These are phyloP conservation scores for Ramularia endophylla DNA, from an alignment of 2,329 filamentous ascomycete genomes.

Conservation along the genomic window DNA sequence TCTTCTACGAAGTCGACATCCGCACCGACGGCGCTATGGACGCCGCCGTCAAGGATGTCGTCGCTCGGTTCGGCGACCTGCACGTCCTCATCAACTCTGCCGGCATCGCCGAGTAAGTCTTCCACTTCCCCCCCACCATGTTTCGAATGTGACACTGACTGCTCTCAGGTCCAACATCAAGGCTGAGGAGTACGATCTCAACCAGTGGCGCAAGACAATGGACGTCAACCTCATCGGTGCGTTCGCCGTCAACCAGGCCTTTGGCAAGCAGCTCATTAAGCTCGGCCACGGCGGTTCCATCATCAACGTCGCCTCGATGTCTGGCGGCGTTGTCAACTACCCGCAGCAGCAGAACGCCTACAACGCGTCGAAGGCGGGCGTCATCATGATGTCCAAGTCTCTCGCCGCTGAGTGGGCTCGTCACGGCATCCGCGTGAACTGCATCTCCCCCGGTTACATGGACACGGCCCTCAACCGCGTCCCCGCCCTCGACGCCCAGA, in stretches of 20 bases:
- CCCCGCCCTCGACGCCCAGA: slow-evolving; percentile 70
- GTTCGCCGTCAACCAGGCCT: slow-evolving; percentile 65
- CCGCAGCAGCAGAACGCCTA: slow-evolving; percentile 76
- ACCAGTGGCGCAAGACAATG: slow-evolving; percentile 71
- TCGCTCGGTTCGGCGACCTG: slow-evolving; percentile 60
- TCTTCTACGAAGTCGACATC: slow-evolving; percentile 75
- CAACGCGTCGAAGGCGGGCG: slow-evolving; percentile 77
- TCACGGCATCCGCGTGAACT: slow-evolving; percentile 75
- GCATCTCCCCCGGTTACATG: slow-evolving; percentile 81
- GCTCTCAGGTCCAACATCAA: slow-evolving; percentile 66
- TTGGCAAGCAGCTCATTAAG: slow-evolving; percentile 58
- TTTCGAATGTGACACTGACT: slow-evolving; percentile 5
- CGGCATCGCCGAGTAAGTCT: slow-evolving; percentile 65
- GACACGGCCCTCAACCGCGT: slow-evolving; percentile 77
- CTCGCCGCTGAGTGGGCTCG: slow-evolving; percentile 81
- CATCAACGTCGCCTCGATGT: slow-evolving; percentile 66
- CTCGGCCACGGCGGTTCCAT: slow-evolving; percentile 65
- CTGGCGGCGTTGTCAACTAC: slow-evolving; percentile 40
- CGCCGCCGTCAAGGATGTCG: slow-evolving; percentile 61
- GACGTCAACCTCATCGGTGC: slow-evolving; percentile 78
- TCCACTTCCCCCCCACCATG: neutral
- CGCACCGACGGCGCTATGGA: slow-evolving; percentile 65
- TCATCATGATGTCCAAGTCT: slow-evolving; percentile 72
- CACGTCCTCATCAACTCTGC: slow-evolving; percentile 76
- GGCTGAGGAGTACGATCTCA: slow-evolving; percentile 68